Evolutionary conservation across 805 yeast genomes (phyloP), one percentile per base, ranked within the genome.

Genomic region (Metschnikowia picachoensis): DNA sequence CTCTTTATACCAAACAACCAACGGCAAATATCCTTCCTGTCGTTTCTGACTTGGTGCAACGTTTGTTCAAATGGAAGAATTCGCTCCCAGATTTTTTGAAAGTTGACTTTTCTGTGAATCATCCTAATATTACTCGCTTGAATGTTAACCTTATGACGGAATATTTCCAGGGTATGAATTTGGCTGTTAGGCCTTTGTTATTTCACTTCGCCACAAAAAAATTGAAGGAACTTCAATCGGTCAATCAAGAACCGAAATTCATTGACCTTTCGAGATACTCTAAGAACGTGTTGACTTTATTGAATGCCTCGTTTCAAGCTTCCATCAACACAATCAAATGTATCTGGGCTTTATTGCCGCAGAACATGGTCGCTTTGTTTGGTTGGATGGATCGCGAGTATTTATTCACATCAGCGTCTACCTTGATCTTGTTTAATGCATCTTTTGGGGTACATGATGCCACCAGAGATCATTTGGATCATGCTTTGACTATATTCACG

Each of bases 331-430:
- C 90, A 0, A 79, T 86, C 34, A 71, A 87, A 51, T 79, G 85
- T 0, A 67, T 86, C 3, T 85, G 92, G 92, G 82, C 85, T 0
- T 67, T 86, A 39, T 70, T 83, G 60, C 87, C 86, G 0, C 86
- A 83, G 46, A 85, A 84, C 53, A 83, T 84, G 89, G 83, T 86
- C n/a, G 92, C 95, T 0, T 64, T 85, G 37, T 86, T 86, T 66
- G 94, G 95, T 2, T 86, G 87, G 72, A 85, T 86, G 92, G 95
- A 86, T 60, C 72, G 95, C 56, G 95, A 86, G 58, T 86, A 86
- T 59, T 67, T 86, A 20, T 86, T 85, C 61, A 85, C 90, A 0
- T 79, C 91, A 0, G 81, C 91, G 3, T 85, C 87, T 5, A 85
- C 94, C 0, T 65, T 85, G 39, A 79, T 85, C 13, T 68, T 86